Conservation (phyloP, 306 rosid species). For the Biancaea sappan region DNA sequence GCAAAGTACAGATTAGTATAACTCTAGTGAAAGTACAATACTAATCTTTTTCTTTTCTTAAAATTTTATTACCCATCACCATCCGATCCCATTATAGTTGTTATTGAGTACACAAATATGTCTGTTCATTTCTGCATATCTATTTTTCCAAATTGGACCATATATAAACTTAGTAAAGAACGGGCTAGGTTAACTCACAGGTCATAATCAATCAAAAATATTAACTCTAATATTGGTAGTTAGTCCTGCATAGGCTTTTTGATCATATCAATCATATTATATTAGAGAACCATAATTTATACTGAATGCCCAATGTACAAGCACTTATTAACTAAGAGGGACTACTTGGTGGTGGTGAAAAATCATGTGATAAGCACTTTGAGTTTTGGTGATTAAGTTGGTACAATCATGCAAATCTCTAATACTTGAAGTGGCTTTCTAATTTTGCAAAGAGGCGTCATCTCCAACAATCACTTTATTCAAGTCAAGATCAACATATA, state of each 20-base stretch:
- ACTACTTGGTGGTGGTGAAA: constrained; percentile 40
- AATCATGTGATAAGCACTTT: constrained; percentile 27
- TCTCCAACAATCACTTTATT: constrained; percentile 35
- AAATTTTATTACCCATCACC: neutral
- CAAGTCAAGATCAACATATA: constrained; percentile 34
- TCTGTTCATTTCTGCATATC: neutral
- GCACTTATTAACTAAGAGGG: constrained; percentile 41
- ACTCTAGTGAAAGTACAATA: constrained; percentile 24
- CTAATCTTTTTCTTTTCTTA: constrained; percentile 17
- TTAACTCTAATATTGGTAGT: constrained; percentile 22
- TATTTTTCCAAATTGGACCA: constrained; percentile 34
- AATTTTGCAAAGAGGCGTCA: constrained; percentile 38
- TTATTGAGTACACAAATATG: constrained; percentile 25
- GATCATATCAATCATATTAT: constrained; percentile 19
- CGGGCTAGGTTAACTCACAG: constrained; percentile 44
- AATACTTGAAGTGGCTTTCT: constrained; percentile 42
- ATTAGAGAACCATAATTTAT: neutral
- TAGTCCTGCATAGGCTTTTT: constrained; percentile 34
- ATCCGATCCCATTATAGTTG: constrained; percentile 22
- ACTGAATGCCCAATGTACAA: constrained; percentile 58
- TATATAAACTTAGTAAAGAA: constrained; percentile 38
- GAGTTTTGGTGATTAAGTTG: constrained; percentile 26
- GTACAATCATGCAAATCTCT: constrained; percentile 33
- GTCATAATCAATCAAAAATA: constrained; percentile 50
- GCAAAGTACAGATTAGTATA: constrained; percentile 9